Evolutionary conservation across 768 basidiomycete species (phyloP), one percentile per base, ranked within the genome.

Genomic region (Gymnopilus dilepis): DNA sequence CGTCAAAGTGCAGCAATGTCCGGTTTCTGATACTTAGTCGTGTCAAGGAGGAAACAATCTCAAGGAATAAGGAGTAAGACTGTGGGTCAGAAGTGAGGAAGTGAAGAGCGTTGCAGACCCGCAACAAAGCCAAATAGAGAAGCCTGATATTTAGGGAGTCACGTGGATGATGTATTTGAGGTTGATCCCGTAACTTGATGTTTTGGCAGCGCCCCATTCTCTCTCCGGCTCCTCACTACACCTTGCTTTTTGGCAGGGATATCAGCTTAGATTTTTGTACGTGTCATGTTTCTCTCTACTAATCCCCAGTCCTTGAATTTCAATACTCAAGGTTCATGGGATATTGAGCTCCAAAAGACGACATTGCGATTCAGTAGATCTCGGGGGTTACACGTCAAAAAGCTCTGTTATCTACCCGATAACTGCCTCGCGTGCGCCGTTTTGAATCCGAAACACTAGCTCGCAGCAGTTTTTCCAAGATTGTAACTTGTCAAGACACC

Each of bases 301-400:
- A 7, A n/a, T 3, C 2, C 31, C 9, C 3, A 22, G 17, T 50
- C 4, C 47, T 30, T 15, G 19, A 17, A n/a, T 8, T 31, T 19
- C 47, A n/a, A 15, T 17, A 5, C 19, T 8, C 28, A 50, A 30
- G 30, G 28, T 50, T 50, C 47, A 50, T 50, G 47, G 17, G 26
- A 50, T 31, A 31, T 50, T 19, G n/a, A 31, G 28, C 28, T 8
- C 47, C 17, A 50, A 28, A 54, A 24, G 22, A 54, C 22, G 38
- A 21, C 17, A 24, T 38, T 37, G 33, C 33, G 38, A 38, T 24
- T 26, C 21, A 54, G 22, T 54, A 54, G 24, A 24, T 54, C 34
- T 54, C 37, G 52, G 51, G 33, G 52, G 22, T 54, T 54, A 40
- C 52, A 54, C 52, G 52, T 54, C 22, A 22, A 54, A n/a, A 38